A percentile compares a stretch with the other conserved stretches of the same genome.
Evolutionary conservation across 2,329 filamentous ascomycete genomes (phyloP).

Genomic region (Cladosporium phlei): DNA sequence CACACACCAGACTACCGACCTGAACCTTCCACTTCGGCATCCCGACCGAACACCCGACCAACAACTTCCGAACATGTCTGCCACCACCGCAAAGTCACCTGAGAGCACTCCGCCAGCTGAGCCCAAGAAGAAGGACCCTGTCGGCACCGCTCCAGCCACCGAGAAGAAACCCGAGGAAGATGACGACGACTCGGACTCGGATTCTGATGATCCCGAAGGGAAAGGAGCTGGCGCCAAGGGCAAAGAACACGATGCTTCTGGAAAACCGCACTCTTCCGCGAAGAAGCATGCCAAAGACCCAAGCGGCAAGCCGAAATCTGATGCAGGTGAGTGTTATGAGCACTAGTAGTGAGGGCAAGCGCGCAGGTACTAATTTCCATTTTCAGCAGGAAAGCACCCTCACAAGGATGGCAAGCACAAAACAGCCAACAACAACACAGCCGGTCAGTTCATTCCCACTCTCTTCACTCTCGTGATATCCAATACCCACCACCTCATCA

Average conservation of each 20-base stretch:
- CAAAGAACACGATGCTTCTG: background rate
- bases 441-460: background rate
- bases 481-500: too few relatives aligned
- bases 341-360: too few relatives aligned
- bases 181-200: background rate
- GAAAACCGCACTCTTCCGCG: too few relatives aligned
- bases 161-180: background rate
- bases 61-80: too few relatives aligned
- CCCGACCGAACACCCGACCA: slow-evolving; percentile 3
- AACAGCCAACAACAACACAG: too few relatives aligned
- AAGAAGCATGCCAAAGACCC: too few relatives aligned
- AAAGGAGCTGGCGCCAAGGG: background rate
- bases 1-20: too few relatives aligned
- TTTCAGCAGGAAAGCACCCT: slow-evolving; percentile 1
- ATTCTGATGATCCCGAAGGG: background rate
- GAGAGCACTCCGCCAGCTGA: background rate
- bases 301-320: slow-evolving; percentile 1
- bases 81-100: slow-evolving; percentile 2
- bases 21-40: slow-evolving; percentile 9
- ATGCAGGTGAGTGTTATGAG: background rate
- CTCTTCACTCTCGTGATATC: background rate
- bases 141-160: background rate
- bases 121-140: background rate
- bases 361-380: background rate
- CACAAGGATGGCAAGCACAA: too few relatives aligned